These are phyloP conservation scores for Chlorella sp. DNA, from an alignment of 139 green algal species.

Conservation along the genomic window DNA sequence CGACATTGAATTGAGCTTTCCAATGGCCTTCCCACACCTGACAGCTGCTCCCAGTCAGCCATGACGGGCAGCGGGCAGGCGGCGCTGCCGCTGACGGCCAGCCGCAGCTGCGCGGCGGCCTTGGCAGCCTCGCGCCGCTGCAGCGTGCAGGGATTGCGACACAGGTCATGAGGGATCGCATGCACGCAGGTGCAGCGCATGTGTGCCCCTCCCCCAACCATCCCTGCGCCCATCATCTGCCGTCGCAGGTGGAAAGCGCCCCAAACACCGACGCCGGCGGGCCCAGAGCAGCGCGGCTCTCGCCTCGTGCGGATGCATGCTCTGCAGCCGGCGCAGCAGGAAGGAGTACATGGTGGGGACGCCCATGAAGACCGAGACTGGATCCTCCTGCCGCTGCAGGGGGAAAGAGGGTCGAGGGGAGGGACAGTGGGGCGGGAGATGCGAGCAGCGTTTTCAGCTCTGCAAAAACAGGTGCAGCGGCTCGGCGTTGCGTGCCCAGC, in stretches of 20 bases:
- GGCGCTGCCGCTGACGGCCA: constrained; percentile 88
- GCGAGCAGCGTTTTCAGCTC: no score
- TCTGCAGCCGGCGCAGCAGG: constrained; percentile 74
- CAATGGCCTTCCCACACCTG: no score
- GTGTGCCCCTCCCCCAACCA: background rate
- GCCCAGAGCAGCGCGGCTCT: no score
- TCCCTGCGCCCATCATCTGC: constrained; percentile 53
- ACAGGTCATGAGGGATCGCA: background rate
- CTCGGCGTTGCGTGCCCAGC: no score
- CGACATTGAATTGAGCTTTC: no score
- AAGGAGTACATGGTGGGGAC: constrained; percentile 96
- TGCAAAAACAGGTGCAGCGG: no score
- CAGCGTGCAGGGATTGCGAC: background rate
- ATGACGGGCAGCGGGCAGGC: constrained; percentile 86
- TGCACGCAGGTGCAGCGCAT: background rate
- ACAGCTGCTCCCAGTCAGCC: constrained; percentile 65
- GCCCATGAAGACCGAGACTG: constrained; percentile 88
- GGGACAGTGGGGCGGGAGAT: no score
- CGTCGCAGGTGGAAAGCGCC: no score
- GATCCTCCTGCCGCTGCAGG: constrained; percentile 33
- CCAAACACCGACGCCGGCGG: no score
- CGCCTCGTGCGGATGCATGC: constrained; percentile 43
- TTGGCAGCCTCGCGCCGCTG: no score
- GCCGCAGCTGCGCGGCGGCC: constrained; percentile 48
- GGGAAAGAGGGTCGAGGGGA: no score